phyloP scores from a whole-genome alignment of 2,329 filamentous ascomycete species.

The Endocalyx cinctus region DNA sequence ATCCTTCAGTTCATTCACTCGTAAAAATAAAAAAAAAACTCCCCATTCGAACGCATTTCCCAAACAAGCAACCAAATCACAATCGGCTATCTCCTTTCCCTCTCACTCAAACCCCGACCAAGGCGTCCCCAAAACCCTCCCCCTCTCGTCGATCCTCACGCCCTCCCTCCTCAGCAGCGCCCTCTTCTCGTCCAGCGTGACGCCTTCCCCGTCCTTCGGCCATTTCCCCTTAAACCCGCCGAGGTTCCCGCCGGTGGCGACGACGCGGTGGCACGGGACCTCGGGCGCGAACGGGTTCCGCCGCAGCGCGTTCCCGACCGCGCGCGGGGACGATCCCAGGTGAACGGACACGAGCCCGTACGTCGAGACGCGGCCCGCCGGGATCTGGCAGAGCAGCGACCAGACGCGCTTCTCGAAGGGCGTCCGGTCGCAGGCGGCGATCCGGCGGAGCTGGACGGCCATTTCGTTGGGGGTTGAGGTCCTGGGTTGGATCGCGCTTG shows the following conservation, averaged over 20 bases:
- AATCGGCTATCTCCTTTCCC: too few relatives aligned
- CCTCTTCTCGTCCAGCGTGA: constrained; percentile 62
- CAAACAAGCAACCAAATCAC: too few relatives aligned
- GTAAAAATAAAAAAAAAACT: too few relatives aligned
- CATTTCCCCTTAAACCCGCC: constrained; percentile 69
- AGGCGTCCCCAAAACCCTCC: constrained; percentile 55
- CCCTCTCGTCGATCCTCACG: constrained; percentile 56
- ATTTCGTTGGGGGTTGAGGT: too few relatives aligned
- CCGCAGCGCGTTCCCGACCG: constrained; percentile 47
- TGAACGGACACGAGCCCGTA: constrained; percentile 65
- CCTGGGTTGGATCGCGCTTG: too few relatives aligned
- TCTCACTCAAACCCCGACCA: constrained; percentile 38
- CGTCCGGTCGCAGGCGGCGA: constrained; percentile 40
- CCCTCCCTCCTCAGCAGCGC: constrained; percentile 58
- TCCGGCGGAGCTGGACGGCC: constrained; percentile 38
- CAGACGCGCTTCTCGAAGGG: constrained; percentile 63
- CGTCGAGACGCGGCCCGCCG: constrained; percentile 68
- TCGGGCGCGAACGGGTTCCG: constrained; percentile 78
- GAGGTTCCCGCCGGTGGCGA: constrained; percentile 67
- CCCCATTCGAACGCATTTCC: too few relatives aligned
- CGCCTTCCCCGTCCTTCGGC: constrained; percentile 56
- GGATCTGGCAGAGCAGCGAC: constrained; percentile 70
- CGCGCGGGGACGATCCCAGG: constrained; percentile 34
- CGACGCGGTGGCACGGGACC: constrained; percentile 71
- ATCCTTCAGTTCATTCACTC: too few relatives aligned